phyloP scores from a whole-genome alignment of 441 rosid species.

The Isatis lusitanica region DNA sequence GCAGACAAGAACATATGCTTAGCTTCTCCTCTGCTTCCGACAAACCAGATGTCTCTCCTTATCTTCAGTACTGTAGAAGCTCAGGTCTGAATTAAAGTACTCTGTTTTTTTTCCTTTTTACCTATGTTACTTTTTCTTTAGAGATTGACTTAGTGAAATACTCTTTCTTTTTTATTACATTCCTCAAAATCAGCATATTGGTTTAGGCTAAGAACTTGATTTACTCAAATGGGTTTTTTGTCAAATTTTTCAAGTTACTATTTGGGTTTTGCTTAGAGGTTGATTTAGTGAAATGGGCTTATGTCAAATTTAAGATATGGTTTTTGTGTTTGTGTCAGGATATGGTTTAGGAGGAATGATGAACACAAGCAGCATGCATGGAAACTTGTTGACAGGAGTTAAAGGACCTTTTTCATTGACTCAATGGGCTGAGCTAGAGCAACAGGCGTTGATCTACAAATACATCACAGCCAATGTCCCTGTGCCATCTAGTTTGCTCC shows the following conservation, averaged over 20 bases:
- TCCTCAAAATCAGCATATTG: background rate
- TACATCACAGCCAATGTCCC: slow-evolving; percentile 57
- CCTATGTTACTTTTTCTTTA: slow-evolving; percentile 25
- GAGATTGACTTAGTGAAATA: background rate
- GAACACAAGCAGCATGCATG: slow-evolving; percentile 46
- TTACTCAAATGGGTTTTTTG: slow-evolving; percentile 4
- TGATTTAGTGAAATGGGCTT: background rate
- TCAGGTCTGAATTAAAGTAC: slow-evolving; percentile 22
- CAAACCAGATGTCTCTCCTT: slow-evolving; percentile 53
- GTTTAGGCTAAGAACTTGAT: background rate
- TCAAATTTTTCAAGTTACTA: background rate
- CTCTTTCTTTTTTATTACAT: background rate
- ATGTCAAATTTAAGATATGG: background rate
- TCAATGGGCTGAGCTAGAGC: slow-evolving; percentile 79
- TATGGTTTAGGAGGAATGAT: slow-evolving; percentile 28
- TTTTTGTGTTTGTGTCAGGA: slow-evolving; percentile 29
- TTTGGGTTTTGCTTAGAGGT: background rate
- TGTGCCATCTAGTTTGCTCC: slow-evolving; percentile 60
- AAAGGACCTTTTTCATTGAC: slow-evolving; percentile 63
- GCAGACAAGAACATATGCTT: slow-evolving; percentile 64
- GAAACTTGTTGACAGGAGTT: slow-evolving; percentile 36
- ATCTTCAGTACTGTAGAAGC: slow-evolving; percentile 25
- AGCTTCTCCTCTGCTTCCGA: slow-evolving; percentile 74
- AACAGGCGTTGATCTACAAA: slow-evolving; percentile 77
- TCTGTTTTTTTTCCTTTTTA: background rate